Evolutionary conservation across 2,329 filamentous ascomycete genomes (phyloP).

Genomic region (Coniochaeta prunicola): DNA sequence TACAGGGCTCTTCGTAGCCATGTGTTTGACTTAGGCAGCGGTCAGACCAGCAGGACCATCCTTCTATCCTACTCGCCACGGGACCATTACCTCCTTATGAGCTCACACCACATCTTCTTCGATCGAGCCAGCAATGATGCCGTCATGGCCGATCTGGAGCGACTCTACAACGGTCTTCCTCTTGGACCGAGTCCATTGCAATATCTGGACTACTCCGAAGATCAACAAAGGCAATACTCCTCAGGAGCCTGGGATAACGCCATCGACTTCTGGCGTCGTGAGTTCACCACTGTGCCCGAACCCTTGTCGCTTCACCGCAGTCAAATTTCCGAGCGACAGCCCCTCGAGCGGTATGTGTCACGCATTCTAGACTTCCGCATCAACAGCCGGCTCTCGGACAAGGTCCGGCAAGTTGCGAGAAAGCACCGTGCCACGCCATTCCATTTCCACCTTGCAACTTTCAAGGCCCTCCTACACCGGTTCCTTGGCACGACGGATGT

Average conservation of each 20-base stretch:
- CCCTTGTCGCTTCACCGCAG: background rate
- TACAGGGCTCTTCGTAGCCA: conserved; percentile 21
- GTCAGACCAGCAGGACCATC: conserved; percentile 23
- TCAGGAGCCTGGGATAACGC: conserved; percentile 13
- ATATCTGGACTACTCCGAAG: conserved; percentile 25
- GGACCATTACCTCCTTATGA: conserved; percentile 33
- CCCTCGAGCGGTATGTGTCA: too few species aligned
- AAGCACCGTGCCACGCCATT: conserved; percentile 17
- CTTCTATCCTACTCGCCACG: conserved; percentile 24
- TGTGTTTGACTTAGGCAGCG: conserved; percentile 28
- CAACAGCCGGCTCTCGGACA: background rate
- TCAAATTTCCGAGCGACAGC: conserved; percentile 6
- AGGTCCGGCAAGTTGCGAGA: background rate
- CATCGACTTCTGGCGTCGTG: conserved; percentile 24
- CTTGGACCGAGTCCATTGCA: conserved; percentile 16
- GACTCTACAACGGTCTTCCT: conserved; percentile 25
- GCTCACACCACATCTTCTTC: conserved; percentile 41
- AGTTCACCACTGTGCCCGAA: conserved; percentile 15
- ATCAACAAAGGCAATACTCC: conserved; percentile 13
- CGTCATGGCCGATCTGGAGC: conserved; percentile 35
- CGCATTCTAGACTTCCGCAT: background rate
- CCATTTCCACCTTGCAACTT: conserved; percentile 24
- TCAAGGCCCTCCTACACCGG: conserved; percentile 21
- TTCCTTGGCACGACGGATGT: conserved; percentile 15
- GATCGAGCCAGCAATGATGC: conserved; percentile 38